A percentile compares a stretch with the other conserved stretches of the same genome.
Conservation (phyloP, 2,329 filamentous ascomycete genomes). For the Aspergillus clavatus region DNA sequence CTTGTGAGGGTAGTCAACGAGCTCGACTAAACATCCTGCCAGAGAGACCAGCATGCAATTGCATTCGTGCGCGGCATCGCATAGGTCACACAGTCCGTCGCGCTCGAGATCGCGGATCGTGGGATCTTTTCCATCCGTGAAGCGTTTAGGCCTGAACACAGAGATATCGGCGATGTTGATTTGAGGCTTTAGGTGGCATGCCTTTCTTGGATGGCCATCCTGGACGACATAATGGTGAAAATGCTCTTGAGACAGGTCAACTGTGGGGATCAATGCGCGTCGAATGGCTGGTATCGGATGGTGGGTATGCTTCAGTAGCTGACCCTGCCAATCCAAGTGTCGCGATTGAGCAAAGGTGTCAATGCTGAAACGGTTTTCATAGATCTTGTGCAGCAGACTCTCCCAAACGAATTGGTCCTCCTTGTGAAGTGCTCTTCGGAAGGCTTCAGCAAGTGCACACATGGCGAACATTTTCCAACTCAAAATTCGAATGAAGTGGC, state of each 20-base stretch:
- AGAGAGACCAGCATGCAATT: slow-evolving; percentile 14
- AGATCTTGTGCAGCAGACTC: slow-evolving; percentile 13
- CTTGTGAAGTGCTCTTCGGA: slow-evolving; percentile 7
- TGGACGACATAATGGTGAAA: slow-evolving; percentile 11
- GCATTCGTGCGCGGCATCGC: slow-evolving; percentile 13
- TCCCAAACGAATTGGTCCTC: slow-evolving; percentile 12
- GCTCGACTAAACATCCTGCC: slow-evolving; percentile 24
- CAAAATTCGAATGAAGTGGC: slow-evolving; percentile 4
- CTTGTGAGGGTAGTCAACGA: slow-evolving; percentile 24
- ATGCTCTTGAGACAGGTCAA: slow-evolving; percentile 9
- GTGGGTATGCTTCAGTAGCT: slow-evolving; percentile 10
- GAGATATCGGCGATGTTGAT: slow-evolving; percentile 8
- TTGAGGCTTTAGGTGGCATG: slow-evolving; percentile 10
- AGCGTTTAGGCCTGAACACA: slow-evolving; percentile 9
- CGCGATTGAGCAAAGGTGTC: slow-evolving; percentile 22
- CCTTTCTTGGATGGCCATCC: slow-evolving; percentile 2
- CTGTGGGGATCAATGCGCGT: background rate
- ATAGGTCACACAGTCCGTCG: slow-evolving; percentile 19
- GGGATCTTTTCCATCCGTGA: slow-evolving; percentile 10
- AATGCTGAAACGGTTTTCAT: slow-evolving; percentile 18
- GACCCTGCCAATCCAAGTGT: slow-evolving; percentile 21
- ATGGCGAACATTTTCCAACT: slow-evolving; percentile 21
- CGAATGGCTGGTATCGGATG: slow-evolving; percentile 4
- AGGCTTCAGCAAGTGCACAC: slow-evolving; percentile 19
- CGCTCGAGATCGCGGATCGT: slow-evolving; percentile 7